Evolutionary conservation across 2,329 filamentous ascomycete species (phyloP).

Genomic region (Aspergillus viridinutans): DNA sequence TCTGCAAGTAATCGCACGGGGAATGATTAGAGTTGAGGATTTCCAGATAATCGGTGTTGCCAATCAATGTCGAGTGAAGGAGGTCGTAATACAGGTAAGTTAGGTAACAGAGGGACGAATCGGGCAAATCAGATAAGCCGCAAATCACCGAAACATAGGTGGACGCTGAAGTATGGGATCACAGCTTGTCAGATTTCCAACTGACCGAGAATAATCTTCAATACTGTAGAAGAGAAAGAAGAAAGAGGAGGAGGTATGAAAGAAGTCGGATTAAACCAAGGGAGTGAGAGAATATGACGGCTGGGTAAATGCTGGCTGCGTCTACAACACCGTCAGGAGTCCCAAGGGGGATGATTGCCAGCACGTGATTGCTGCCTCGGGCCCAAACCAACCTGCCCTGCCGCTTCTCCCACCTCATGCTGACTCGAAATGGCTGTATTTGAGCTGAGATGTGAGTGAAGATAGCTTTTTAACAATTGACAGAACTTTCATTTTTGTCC

Average conservation of each 20-base stretch:
- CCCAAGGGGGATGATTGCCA: not conserved
- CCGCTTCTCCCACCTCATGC: not conserved
- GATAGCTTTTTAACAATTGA: too few species aligned
- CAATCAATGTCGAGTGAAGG: not conserved
- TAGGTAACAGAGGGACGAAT: not conserved
- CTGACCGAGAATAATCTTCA: not conserved
- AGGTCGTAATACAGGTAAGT: not conserved
- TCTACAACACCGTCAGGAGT: not conserved
- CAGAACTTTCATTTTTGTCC: too few species aligned
- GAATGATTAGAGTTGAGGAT: not conserved
- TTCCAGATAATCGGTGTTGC: not conserved
- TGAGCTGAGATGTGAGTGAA: not conserved
- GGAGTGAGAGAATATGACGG: not conserved
- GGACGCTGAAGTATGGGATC: not conserved
- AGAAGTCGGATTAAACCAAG: not conserved
- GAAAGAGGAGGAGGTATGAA: not conserved
- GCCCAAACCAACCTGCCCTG: not conserved
- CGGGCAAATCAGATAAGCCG: not conserved
- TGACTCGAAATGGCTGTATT: not conserved
- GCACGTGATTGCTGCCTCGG: slow-evolving; percentile 1
- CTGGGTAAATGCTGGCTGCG: not conserved
- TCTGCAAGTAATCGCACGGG: not conserved
- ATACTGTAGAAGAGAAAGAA: not conserved
- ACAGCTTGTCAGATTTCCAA: not conserved
- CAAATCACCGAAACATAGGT: not conserved